These are phyloP conservation scores for Xanthoconium purpureum DNA, from an alignment of 768 basidiomycete species.

Conservation along the genomic window DNA sequence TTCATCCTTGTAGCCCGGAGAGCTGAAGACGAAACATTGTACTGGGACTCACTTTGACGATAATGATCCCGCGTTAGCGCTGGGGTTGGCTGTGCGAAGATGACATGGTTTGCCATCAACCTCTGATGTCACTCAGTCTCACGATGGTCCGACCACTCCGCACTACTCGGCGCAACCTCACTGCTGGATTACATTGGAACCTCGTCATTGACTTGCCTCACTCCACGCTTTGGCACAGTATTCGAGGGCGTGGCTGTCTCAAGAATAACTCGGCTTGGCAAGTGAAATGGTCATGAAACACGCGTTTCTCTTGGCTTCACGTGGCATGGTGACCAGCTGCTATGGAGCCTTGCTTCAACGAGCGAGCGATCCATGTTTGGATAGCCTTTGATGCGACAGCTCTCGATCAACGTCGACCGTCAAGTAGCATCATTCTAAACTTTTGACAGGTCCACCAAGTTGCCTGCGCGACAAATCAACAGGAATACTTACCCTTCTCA, in stretches of 20 bases:
- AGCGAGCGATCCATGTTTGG: constrained; percentile 8
- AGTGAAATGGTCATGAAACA: neutral
- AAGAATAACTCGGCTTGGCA: neutral
- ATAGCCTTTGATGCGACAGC: neutral
- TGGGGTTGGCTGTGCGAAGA: no score
- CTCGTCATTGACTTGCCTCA: neutral
- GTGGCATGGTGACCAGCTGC: neutral
- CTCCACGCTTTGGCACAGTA: neutral
- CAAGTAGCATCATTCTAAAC: neutral
- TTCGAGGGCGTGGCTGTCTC: neutral
- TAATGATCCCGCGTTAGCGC: no score
- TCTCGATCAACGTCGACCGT: neutral
- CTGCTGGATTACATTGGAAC: no score
- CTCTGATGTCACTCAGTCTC: neutral
- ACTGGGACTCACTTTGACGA: constrained; percentile 7
- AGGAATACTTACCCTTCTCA: no score
- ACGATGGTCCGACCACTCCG: neutral
- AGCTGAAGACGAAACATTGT: neutral
- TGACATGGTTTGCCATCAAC: neutral
- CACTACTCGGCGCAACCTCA: neutral
- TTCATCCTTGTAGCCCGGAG: constrained; percentile 16
- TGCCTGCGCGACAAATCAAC: constrained; percentile 2
- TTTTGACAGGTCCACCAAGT: neutral
- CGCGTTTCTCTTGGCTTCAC: neutral
- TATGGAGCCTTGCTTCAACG: neutral